Conservation (phyloP, 768 basidiomycete species). For the Boletus vermiculosoides region DNA sequence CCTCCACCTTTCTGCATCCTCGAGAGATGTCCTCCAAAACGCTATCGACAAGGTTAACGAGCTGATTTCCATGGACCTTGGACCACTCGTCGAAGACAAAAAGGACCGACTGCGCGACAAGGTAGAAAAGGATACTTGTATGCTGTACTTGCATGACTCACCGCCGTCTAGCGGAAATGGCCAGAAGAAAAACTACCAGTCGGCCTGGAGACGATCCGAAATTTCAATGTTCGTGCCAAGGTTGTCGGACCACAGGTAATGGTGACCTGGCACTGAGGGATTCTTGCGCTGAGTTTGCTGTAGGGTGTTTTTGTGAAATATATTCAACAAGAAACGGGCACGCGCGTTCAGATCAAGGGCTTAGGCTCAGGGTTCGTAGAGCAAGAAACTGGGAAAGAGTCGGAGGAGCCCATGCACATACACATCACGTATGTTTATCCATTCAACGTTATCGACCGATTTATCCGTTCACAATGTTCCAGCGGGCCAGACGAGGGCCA, state of each 20-base stretch:
- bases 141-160: conserved; percentile 7
- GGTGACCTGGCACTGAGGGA: conserved; percentile 3
- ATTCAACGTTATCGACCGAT: conserved; percentile 18
- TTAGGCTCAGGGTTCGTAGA: conserved; percentile 94
- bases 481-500: conserved; percentile 83
- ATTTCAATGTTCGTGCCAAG: conserved; percentile 97
- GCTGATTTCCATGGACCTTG: conserved; percentile 69
- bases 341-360: conserved; percentile 97
- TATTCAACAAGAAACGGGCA: conserved; percentile 94
- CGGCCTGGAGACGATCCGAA: conserved; percentile 84
- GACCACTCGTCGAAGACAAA: conserved; percentile 79
- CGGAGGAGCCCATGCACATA: conserved; percentile 88
- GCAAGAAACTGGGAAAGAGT: conserved; percentile 82
- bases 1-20: conserved; percentile 83
- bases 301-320: conserved; percentile 96
- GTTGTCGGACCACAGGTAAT: conserved; percentile 91
- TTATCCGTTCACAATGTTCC: conserved; percentile 1
- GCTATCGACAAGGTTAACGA: conserved; percentile 76
- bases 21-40: conserved; percentile 60
- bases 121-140: conserved; percentile 35
- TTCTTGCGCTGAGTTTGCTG: not conserved
- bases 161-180: conserved; percentile 77
- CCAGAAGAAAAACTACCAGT: conserved; percentile 95
- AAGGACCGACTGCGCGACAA: conserved; percentile 65
- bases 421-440: conserved; percentile 71